These are phyloP conservation scores for Candida quercuum DNA, from an alignment of 805 yeast species.

Conservation along the genomic window DNA sequence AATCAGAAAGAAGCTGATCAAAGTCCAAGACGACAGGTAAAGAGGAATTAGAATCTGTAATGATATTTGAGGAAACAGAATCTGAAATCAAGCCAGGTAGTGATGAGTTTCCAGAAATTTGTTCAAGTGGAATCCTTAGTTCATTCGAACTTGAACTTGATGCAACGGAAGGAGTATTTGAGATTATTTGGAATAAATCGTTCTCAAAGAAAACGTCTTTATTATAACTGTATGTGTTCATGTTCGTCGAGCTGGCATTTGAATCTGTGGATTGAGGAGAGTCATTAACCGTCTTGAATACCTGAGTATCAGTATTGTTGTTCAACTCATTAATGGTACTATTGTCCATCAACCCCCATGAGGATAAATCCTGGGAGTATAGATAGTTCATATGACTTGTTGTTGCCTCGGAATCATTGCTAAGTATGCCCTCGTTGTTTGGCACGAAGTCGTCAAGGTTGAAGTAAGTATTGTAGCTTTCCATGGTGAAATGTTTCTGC, in stretches of 20 bases:
- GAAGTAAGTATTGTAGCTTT: background rate
- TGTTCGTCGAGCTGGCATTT: background rate
- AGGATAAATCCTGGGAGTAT: background rate
- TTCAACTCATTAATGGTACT: background rate
- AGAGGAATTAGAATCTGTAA: background rate
- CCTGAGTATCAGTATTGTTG: background rate
- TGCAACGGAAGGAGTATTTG: background rate
- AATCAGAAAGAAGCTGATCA: background rate
- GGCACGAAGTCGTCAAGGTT: background rate
- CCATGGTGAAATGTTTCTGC: background rate
- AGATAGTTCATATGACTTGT: background rate
- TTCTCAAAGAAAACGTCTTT: background rate
- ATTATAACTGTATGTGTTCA: background rate
- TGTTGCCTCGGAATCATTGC: background rate
- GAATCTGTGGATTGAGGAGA: background rate
- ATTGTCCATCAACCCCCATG: background rate
- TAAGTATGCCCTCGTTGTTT: background rate
- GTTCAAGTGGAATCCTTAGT: background rate
- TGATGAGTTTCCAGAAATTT: background rate
- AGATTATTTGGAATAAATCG: slow-evolving; percentile 1
- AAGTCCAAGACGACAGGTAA: background rate
- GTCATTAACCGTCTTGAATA: too few species aligned
- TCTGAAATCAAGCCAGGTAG: too few species aligned
- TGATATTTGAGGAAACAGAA: background rate
- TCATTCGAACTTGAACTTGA: background rate